Conservation (phyloP, 176 grass and related monocot species). For the Thalia dealbata region DNA sequence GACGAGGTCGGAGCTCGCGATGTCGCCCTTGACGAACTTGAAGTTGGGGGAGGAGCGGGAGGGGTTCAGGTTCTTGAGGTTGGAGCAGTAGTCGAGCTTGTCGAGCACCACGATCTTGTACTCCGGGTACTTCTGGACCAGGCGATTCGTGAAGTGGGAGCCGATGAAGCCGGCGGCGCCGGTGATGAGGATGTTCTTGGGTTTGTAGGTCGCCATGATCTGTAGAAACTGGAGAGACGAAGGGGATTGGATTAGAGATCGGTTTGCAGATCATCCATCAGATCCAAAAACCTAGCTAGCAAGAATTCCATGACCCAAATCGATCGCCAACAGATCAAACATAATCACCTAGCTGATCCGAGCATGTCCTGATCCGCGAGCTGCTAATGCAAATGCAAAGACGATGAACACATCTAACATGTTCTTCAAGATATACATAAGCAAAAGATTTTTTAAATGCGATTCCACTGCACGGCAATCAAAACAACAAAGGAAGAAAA, state of each 20-base stretch:
- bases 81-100: slow-evolving; percentile 20
- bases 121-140: slow-evolving; percentile 11
- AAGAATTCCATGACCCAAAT: neutral
- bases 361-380: too few species aligned
- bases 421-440: too few species aligned
- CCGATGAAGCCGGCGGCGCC: slow-evolving; percentile 19
- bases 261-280: neutral
- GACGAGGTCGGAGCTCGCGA: slow-evolving; percentile 13
- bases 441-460: neutral
- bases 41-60: slow-evolving; percentile 14
- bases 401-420: too few species aligned
- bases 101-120: slow-evolving; percentile 20
- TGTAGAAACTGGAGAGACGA: too few species aligned
- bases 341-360: too few species aligned
- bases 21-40: slow-evolving; percentile 21
- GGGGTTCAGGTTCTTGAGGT: slow-evolving; percentile 9
- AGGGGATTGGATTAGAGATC: too few species aligned
- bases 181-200: slow-evolving; percentile 17
- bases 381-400: too few species aligned
- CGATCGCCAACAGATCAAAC: too few species aligned
- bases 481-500: neutral
- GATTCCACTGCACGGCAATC: neutral
- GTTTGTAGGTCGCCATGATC: slow-evolving; percentile 16
- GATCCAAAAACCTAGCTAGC: too few species aligned
- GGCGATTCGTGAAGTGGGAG: slow-evolving; percentile 11